A percentile compares a stretch with the other conserved stretches of the same genome.
phyloP scores from a whole-genome alignment of 1,284 basidiomycete genomes.

The Chondrostereum purpureum region DNA sequence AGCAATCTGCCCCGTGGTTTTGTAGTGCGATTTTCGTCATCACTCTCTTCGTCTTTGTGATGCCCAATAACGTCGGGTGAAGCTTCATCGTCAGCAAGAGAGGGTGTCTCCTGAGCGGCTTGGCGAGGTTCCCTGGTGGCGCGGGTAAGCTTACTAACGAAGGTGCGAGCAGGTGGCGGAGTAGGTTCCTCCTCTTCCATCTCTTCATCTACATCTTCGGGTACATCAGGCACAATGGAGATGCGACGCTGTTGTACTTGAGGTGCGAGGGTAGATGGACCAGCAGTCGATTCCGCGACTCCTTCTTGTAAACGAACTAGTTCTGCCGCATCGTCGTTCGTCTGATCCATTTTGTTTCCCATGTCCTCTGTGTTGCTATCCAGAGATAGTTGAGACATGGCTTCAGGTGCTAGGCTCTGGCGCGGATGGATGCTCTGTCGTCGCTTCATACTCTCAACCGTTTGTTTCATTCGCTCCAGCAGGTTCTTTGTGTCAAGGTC shows the following conservation, averaged over 20 bases:
- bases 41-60: conserved; percentile 3
- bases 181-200: neutral
- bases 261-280: neutral
- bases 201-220: neutral
- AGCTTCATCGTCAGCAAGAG: conserved; percentile 17
- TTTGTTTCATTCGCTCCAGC: conserved; percentile 55
- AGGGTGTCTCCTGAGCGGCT: conserved; percentile 6
- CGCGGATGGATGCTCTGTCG: conserved; percentile 34
- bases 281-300: neutral
- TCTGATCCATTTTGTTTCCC: conserved; percentile 8
- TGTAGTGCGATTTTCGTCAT: conserved; percentile 6
- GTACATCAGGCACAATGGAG: neutral
- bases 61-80: conserved; percentile 9
- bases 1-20: conserved; percentile 3
- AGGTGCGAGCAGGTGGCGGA: neutral
- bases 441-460: conserved; percentile 54
- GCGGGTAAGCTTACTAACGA: neutral
- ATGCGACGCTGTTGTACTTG: neutral
- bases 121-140: neutral
- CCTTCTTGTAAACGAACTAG: neutral
- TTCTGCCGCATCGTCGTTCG: neutral
- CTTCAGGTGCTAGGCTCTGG: conserved; percentile 14
- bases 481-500: conserved; percentile 44
- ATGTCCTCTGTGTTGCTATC: conserved; percentile 11
- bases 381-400: conserved; percentile 8